These are phyloP conservation scores for Toxicodendron radicans DNA, from an alignment of 345 rosid genomes.

Conservation along the genomic window DNA sequence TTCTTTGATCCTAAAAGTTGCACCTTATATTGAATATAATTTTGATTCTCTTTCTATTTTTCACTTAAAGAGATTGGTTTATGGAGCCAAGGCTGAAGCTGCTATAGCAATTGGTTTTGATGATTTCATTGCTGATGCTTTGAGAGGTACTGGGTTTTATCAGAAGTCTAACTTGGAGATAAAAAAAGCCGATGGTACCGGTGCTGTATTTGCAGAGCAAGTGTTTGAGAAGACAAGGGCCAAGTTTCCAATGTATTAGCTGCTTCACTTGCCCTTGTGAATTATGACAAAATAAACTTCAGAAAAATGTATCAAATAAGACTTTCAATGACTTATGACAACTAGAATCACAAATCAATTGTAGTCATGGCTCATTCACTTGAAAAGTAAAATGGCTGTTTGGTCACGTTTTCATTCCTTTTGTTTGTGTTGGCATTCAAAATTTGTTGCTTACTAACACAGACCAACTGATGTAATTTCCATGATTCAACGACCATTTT, in stretches of 20 bases:
- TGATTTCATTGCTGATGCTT: slow-evolving; percentile 72
- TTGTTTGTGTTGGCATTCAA: no score
- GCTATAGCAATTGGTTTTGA: slow-evolving; percentile 88
- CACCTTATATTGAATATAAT: background rate
- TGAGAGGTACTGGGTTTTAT: slow-evolving; percentile 65
- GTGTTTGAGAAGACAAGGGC: slow-evolving; percentile 86
- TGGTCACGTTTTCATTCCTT: background rate
- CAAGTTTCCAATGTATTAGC: slow-evolving; percentile 71
- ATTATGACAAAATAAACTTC: background rate
- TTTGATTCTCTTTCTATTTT: background rate
- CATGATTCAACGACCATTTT: no score
- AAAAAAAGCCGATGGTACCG: slow-evolving; percentile 69
- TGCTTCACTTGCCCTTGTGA: background rate
- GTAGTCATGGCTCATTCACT: background rate
- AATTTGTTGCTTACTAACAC: no score
- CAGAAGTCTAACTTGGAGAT: slow-evolving; percentile 80
- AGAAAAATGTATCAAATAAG: background rate
- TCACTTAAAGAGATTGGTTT: slow-evolving; percentile 60
- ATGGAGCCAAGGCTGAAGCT: slow-evolving; percentile 86
- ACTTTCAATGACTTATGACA: background rate
- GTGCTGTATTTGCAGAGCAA: slow-evolving; percentile 79
- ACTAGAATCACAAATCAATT: background rate
- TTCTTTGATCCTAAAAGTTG: background rate
- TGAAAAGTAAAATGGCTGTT: background rate
- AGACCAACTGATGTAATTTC: no score